Base-by-base conservation (phyloP, 345 rosid species). In the Pugionium dolabratum region DNA sequence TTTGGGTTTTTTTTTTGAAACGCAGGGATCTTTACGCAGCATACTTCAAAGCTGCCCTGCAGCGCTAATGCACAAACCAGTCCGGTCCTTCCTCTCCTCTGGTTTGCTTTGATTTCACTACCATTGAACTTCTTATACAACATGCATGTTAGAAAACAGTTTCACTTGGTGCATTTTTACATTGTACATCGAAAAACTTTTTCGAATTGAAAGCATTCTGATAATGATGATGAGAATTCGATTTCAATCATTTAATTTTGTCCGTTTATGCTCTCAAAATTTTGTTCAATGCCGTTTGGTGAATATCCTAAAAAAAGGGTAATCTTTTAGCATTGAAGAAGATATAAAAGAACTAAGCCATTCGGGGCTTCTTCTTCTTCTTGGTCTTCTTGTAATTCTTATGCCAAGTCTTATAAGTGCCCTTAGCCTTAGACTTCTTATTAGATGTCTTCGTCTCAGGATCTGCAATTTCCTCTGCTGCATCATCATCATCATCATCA, bases 1-100 rank as follows among this genome's bases (percentile, higher is more conserved):
- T 18, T 18, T 18, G 57, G 18, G 18, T 18, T 18, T 18, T 18
- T 18, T 18, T 66, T 49, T 54, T 46, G 39, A 67, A n/a, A 70
- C 64, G 73, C 90, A 94, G 99, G 97, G 95, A 94, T 76, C 89
- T 94, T 50, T 94, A 90, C 50, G 97, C 96, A 5, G 78, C 93
- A 34, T 90, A 94, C 83, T 84, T 94, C 50, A 92, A 85, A 10
- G 96, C 90, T 76, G 86, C 87, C 79, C 75, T 91, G 82, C 93
- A 92, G 87, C 83, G 78, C 26, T 75, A 26, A 51, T 62, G 42
- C 48, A 39, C 39, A 6, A 26, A 54, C 47, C 43, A 5, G 61
- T 50, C 47, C 0, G 4, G 55, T 26, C 27, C 3, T 2, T 7
- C 31, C 60, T 25, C 18, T 41, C 76, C 48, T 31, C 18, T 18